phyloP scores from a whole-genome alignment of 768 basidiomycete species.

The Pholiota conissans region DNA sequence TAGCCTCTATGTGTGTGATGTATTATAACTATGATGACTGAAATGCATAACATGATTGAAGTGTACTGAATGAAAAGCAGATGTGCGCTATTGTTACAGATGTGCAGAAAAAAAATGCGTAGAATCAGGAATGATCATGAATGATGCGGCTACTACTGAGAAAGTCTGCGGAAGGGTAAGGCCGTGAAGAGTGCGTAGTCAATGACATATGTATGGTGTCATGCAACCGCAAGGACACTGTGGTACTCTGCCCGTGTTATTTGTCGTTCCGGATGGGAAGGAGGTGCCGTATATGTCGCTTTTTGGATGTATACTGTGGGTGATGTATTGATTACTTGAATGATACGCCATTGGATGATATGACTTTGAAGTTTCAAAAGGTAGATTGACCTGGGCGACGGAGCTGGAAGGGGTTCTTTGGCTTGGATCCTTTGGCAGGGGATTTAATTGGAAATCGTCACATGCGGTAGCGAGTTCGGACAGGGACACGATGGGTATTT shows the following conservation, averaged over 20 bases:
- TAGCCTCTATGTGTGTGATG: conserved; percentile 15
- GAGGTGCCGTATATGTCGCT: conserved; percentile 12
- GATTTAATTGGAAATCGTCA: conserved; percentile 26
- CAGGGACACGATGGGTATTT: conserved; percentile 44
- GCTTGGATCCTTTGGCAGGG: conserved; percentile 13
- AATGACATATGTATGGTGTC: conserved; percentile 29
- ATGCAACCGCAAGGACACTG: conserved; percentile 38
- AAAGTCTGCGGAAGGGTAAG: conserved; percentile 9
- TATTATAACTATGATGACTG: conserved; percentile 7
- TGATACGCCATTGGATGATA: conserved; percentile 16
- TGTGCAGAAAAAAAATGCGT: conserved; percentile 1
- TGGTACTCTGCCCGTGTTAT: conserved; percentile 13
- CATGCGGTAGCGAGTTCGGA: conserved; percentile 40
- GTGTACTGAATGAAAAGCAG: conserved; percentile 1
- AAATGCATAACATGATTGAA: conserved; percentile 1
- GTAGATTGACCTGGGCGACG: conserved; percentile 13
- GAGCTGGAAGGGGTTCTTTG: not conserved
- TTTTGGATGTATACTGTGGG: conserved; percentile 8
- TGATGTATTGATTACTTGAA: conserved; percentile 14
- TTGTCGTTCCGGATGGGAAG: conserved; percentile 7
- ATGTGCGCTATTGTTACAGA: conserved; percentile 13
- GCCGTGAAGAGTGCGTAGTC: conserved; percentile 6
- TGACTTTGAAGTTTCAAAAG: conserved; percentile 18
- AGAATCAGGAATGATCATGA: not conserved
- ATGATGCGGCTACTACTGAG: conserved; percentile 5